These are phyloP conservation scores for Suillus bovinus DNA, from an alignment of 768 basidiomycete species.

Conservation along the genomic window DNA sequence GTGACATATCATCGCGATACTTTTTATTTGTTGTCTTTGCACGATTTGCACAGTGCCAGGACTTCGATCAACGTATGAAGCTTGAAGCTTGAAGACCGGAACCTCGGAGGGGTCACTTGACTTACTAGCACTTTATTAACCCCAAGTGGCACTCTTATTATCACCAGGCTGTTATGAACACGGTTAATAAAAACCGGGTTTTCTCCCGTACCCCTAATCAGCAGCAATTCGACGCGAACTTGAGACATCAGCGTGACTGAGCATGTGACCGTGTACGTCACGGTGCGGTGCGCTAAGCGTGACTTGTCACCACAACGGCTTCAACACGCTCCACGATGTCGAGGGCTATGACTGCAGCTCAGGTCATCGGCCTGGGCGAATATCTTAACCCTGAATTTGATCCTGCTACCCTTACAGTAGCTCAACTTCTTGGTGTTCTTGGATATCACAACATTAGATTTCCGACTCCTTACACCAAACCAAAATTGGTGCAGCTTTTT, in stretches of 20 bases:
- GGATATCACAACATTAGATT: conserved; percentile 75
- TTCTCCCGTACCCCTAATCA: too few relatives aligned
- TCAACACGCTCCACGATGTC: conserved; percentile 52
- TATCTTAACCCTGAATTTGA: conserved; percentile 83
- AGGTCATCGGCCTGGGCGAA: conserved; percentile 72
- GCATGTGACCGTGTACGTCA: conserved; percentile 27
- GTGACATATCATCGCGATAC: too few relatives aligned
- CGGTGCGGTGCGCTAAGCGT: conserved; percentile 6
- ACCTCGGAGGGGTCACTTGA: too few relatives aligned
- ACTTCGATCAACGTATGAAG: too few relatives aligned
- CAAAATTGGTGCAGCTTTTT: conserved; percentile 76
- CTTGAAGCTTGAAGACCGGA: too few relatives aligned
- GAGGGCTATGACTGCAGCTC: conserved; percentile 66
- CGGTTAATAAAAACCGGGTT: too few relatives aligned
- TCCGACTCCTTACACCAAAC: conserved; percentile 74
- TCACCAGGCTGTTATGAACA: too few relatives aligned
- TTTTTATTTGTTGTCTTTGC: too few relatives aligned
- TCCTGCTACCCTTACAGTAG: conserved; percentile 68
- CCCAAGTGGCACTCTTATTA: too few relatives aligned
- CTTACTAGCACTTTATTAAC: too few relatives aligned
- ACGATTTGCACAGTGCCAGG: too few relatives aligned
- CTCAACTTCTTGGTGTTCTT: conserved; percentile 79
- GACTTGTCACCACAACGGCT: conserved; percentile 3
- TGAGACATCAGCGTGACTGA: not conserved
- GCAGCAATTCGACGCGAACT: too few relatives aligned